Evolutionary conservation across 176 grass and related monocot species (phyloP).

Genomic region (Alopecurus myosuroides): DNA sequence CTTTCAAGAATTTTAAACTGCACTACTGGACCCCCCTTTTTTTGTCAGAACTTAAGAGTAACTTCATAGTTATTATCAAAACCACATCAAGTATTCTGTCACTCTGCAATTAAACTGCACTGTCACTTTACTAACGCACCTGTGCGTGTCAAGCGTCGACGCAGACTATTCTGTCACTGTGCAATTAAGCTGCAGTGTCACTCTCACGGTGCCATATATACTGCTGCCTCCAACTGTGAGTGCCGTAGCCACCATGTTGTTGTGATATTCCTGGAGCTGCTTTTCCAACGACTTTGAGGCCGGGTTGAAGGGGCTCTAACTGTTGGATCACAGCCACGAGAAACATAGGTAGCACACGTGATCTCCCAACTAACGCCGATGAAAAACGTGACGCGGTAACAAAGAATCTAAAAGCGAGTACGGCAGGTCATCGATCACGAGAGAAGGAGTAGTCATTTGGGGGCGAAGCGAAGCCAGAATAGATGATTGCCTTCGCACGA

Average conservation of each 20-base stretch:
- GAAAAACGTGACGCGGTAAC: neutral
- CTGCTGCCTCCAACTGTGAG: neutral
- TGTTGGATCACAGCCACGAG: neutral
- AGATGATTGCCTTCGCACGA: too few relatives aligned
- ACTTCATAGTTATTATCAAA: neutral
- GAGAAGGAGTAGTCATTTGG: too few relatives aligned
- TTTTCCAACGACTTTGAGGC: conserved; percentile 1
- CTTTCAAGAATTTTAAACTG: neutral
- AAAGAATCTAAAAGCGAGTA: too few relatives aligned
- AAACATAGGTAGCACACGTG: neutral
- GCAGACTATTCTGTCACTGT: too few relatives aligned
- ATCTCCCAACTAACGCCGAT: neutral
- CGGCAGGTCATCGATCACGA: too few relatives aligned
- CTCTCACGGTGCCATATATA: neutral
- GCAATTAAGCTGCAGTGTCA: too few relatives aligned
- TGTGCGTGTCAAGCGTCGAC: neutral
- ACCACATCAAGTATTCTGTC: neutral
- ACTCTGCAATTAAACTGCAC: neutral
- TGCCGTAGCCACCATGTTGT: conserved; percentile 8
- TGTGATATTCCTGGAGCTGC: neutral
- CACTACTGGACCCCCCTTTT: neutral
- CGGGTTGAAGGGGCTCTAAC: neutral
- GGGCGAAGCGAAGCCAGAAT: too few relatives aligned
- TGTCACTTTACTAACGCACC: neutral
- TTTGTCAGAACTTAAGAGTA: neutral